Evolutionary conservation across 345 rosid species (phyloP).

Genomic region (Bretschneidera sinensis): DNA sequence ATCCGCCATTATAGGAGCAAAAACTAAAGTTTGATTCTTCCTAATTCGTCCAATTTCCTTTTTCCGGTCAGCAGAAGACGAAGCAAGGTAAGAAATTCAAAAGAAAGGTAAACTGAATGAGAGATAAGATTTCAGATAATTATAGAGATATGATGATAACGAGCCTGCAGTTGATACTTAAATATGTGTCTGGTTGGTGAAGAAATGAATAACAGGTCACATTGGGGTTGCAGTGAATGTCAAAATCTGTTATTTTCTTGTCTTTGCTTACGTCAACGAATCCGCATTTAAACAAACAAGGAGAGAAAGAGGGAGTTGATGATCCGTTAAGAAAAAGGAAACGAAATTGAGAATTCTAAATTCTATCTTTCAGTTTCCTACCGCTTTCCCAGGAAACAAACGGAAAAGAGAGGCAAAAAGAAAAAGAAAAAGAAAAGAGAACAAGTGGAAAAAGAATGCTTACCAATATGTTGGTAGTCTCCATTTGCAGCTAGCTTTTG

Average conservation of each 20-base stretch:
- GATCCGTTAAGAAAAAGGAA: neutral
- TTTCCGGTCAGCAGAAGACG: conserved; percentile 27
- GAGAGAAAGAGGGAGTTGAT: neutral
- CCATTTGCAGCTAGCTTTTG: neutral
- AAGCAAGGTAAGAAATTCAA: conserved; percentile 32
- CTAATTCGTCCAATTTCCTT: conserved; percentile 26
- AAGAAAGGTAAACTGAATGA: neutral
- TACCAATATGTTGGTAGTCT: conserved; percentile 8
- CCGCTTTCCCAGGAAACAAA: neutral
- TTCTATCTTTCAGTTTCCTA: neutral
- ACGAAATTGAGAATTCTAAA: neutral
- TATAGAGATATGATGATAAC: no score
- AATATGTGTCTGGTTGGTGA: neutral
- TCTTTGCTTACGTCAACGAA: no score
- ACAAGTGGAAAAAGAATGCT: no score
- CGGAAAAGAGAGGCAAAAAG: neutral
- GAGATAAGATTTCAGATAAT: no score
- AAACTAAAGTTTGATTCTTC: conserved; percentile 60
- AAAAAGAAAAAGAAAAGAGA: no score
- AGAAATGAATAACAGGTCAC: neutral
- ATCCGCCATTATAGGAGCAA: conserved; percentile 79
- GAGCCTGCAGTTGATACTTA: no score
- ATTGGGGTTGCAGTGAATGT: neutral
- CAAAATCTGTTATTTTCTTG: neutral
- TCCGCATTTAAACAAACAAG: neutral